Evolutionary conservation across 305 asterid genomes (phyloP).

Genomic region (Fraxinus floribunda): DNA sequence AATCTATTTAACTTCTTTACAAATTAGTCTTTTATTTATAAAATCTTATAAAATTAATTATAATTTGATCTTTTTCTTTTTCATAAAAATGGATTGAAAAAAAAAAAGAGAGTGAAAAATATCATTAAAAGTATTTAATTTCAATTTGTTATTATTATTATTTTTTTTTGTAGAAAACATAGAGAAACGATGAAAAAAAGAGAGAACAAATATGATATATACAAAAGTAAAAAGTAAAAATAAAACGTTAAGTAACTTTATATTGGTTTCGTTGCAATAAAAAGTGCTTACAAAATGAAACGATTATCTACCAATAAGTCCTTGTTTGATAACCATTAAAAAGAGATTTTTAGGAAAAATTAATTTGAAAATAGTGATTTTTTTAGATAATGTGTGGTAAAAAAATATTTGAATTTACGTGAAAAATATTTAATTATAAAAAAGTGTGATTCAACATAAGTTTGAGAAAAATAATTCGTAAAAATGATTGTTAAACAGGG

Average conservation of each 20-base stretch:
- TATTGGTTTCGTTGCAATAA: neutral
- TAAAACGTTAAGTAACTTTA: neutral
- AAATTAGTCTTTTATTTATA: neutral
- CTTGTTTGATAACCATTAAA: no score
- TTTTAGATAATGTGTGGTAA: no score
- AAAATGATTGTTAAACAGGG: neutral
- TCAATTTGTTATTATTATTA: neutral
- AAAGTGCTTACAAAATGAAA: no score
- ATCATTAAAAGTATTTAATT: no score
- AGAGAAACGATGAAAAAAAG: neutral
- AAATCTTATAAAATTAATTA: neutral
- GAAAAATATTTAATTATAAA: no score
- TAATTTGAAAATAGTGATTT: no score
- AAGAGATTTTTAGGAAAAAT: no score
- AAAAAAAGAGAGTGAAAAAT: neutral
- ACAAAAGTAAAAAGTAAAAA: neutral
- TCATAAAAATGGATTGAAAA: neutral
- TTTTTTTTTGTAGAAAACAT: neutral
- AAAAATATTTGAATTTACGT: no score
- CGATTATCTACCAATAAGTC: no score
- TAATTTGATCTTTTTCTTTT: neutral
- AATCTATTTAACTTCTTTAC: neutral
- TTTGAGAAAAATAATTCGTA: neutral
- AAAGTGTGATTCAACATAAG: neutral
- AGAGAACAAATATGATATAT: neutral